Base-by-base conservation (phyloP, 164 flowering plant genomes). In the Akebia trifoliata region DNA sequence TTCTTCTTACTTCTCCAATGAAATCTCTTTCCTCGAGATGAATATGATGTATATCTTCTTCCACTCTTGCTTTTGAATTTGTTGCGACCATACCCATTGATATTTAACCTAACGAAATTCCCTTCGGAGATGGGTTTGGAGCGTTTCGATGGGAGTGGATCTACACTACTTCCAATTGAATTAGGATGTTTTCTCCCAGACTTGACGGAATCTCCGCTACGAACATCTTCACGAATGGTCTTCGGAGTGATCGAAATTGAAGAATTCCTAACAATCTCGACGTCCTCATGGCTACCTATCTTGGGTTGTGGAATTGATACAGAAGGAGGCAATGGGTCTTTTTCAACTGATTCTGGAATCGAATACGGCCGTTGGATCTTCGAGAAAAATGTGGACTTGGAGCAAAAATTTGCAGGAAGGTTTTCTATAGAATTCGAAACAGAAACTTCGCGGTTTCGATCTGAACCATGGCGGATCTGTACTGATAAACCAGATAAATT, bases 41-140 rank as follows among this genome's bases (percentile, higher is more conserved):
- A 42, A 52, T 46, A 45, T 1, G 66, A 76, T 3, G 61, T 26
- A 47, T 39, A 30, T 25, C 28, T 55, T 30, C 55, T 50, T 6
- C 51, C 50, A 1, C 71, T 64, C 58, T 71, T 79, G 47, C 58
- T 72, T 5, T 56, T 9, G 35, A 79, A 90, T 72, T 78, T 87
- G 26, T 35, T 45, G 4, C 72, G 64, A 22, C 80, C 84, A 56
- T 71, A 69, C 14, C 92, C 77, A 60, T 82, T 86, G 22, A 94
- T 62, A 64, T 90, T 87, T 11, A 87, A 73, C 83, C 70, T 86
- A 45, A 90, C 96, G 61, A 94, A 94, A 50, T 94, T 94, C 37
- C 96, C 92, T 72, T 90, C 96, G 50, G 29, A 68, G 6, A 42
- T 64, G 40, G 70, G 35, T 69, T 81, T 90, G 8, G 68, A 60